Conservation (phyloP, 2,329 filamentous ascomycete species). For the Penicillium digitatum region DNA sequence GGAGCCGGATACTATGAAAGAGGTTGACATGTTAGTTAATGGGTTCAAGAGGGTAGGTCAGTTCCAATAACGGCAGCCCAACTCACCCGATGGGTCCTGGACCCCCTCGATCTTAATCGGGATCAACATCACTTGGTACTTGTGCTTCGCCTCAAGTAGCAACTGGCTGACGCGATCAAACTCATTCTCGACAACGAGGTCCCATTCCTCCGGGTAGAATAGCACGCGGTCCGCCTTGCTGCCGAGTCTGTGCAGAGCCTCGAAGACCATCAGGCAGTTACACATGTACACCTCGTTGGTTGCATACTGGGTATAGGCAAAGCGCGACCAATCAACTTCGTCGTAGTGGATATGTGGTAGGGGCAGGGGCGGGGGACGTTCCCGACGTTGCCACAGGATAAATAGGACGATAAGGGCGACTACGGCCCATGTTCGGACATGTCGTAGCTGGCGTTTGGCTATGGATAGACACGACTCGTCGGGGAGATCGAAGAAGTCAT, state of each 20-base stretch:
- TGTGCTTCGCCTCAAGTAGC: constrained; percentile 47
- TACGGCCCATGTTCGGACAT: constrained; percentile 29
- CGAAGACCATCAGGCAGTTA: constrained; percentile 44
- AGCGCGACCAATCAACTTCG: constrained; percentile 41
- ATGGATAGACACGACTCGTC: constrained; percentile 30
- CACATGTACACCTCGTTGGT: constrained; percentile 42
- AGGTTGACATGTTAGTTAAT: neutral
- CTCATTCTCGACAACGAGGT: constrained; percentile 29
- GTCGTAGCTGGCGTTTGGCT: constrained; percentile 33
- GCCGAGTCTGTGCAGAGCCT: constrained; percentile 37
- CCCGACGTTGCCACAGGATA: constrained; percentile 25
- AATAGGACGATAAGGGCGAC: constrained; percentile 26
- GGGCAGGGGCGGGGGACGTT: constrained; percentile 16
- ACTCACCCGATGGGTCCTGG: constrained; percentile 24
- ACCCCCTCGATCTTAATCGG: constrained; percentile 44
- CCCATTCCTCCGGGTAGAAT: constrained; percentile 43
- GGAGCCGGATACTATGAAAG: constrained; percentile 2
- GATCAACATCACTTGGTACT: constrained; percentile 50
- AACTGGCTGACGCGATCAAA: constrained; percentile 43
- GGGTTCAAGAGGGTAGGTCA: neutral
- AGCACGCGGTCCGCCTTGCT: constrained; percentile 41
- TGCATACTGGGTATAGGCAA: constrained; percentile 44
- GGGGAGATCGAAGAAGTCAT: constrained; percentile 38
- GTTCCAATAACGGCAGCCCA: neutral
- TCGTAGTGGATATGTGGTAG: constrained; percentile 31